phyloP scores from a whole-genome alignment of 2,329 filamentous ascomycete species.

The Neurospora sp. region DNA sequence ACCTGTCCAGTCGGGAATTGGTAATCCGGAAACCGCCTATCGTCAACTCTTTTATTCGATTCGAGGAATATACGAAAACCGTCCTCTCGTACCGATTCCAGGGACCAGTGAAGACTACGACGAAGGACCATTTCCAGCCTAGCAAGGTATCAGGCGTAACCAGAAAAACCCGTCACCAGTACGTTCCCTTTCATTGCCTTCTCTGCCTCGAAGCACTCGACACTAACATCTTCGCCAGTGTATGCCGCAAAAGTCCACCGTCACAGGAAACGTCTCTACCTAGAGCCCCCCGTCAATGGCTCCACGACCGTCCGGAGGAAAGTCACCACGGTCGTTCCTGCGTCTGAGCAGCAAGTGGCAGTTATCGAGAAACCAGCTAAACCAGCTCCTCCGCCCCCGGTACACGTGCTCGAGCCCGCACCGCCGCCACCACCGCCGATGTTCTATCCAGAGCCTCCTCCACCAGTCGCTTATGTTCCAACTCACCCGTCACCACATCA shows the following conservation, averaged over 20 bases:
- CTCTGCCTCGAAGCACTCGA: background rate
- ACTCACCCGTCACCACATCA: conserved; percentile 15
- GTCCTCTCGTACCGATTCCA: background rate
- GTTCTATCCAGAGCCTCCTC: background rate
- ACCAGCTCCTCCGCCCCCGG: conserved; percentile 13
- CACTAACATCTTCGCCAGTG: background rate
- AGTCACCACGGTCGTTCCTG: conserved; percentile 29
- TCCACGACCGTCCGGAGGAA: conserved; percentile 26
- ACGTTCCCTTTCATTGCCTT: background rate
- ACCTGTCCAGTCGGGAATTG: no score
- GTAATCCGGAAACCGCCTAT: no score
- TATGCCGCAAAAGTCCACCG: conserved; percentile 7
- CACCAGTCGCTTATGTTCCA: conserved; percentile 8
- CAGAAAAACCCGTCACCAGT: background rate
- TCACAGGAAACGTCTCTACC: conserved; percentile 31
- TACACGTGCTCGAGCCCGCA: conserved; percentile 14
- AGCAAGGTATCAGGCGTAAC: background rate
- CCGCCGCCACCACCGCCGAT: conserved; percentile 4
- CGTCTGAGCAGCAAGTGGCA: conserved; percentile 14
- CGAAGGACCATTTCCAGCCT: background rate
- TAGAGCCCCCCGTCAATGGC: conserved; percentile 29
- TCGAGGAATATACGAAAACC: background rate
- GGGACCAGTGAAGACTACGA: background rate
- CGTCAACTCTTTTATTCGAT: background rate
- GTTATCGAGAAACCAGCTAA: conserved; percentile 10